These are phyloP conservation scores for Trichoderma semiorbis DNA, from an alignment of 2,329 filamentous ascomycete genomes.

Conservation along the genomic window DNA sequence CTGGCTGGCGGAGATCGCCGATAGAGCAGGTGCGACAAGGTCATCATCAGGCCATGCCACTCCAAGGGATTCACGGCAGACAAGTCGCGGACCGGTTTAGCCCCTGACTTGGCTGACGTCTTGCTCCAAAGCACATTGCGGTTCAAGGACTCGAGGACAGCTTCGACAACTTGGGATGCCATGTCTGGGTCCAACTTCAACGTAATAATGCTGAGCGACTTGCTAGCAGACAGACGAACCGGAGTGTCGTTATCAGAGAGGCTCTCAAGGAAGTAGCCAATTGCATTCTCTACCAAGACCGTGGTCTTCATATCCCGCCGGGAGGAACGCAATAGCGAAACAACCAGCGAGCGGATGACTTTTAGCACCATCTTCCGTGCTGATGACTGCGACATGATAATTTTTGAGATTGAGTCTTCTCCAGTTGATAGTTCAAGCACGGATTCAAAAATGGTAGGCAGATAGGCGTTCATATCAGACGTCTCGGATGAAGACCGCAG, in stretches of 20 bases:
- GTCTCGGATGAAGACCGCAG: slow-evolving; percentile 67
- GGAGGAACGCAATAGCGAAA: slow-evolving; percentile 59
- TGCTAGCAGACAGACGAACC: slow-evolving; percentile 85
- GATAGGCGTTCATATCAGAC: slow-evolving; percentile 66
- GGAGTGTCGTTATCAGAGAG: slow-evolving; percentile 87
- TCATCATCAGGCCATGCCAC: slow-evolving; percentile 92
- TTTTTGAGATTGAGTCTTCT: slow-evolving; percentile 45
- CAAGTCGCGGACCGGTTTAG: slow-evolving; percentile 53
- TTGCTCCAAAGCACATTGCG: slow-evolving; percentile 54
- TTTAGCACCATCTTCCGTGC: slow-evolving; percentile 83
- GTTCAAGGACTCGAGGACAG: slow-evolving; percentile 69
- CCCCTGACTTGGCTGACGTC: slow-evolving; percentile 32
- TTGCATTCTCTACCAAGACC: slow-evolving; percentile 70
- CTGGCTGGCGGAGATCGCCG: slow-evolving; percentile 71
- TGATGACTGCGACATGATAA: slow-evolving; percentile 68
- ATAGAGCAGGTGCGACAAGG: slow-evolving; percentile 82
- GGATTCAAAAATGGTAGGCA: slow-evolving; percentile 62
- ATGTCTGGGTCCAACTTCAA: slow-evolving; percentile 75
- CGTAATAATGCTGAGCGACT: slow-evolving; percentile 83
- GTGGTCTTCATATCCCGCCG: slow-evolving; percentile 40
- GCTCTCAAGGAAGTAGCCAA: slow-evolving; percentile 75
- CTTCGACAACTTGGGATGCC: slow-evolving; percentile 83
- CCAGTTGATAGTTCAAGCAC: slow-evolving; percentile 57
- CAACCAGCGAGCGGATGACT: slow-evolving; percentile 70
- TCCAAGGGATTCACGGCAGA: slow-evolving; percentile 74